Percentiles rank a stretch among this genome's conserved stretches.
Conservation (phyloP, 179 eudicot species). For the Amaranthus tricolor region DNA sequence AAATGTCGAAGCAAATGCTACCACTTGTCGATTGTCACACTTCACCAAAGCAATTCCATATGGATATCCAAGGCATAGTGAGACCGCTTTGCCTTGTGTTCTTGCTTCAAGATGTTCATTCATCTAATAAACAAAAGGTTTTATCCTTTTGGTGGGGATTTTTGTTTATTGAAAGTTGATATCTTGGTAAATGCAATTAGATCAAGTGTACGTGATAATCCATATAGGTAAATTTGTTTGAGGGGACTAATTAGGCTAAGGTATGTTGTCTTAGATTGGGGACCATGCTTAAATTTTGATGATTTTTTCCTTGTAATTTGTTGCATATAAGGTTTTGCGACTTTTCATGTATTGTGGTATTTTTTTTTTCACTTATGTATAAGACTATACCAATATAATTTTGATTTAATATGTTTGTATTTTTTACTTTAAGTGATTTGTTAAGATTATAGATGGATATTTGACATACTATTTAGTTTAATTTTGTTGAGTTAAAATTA, state of each 20-base stretch:
- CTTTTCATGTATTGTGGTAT: constrained; percentile 4
- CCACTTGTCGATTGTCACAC: too few relatives aligned
- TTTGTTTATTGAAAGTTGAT: too few relatives aligned
- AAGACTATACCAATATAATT: too few relatives aligned
- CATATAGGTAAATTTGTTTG: background rate
- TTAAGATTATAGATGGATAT: too few relatives aligned
- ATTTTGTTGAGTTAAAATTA: too few relatives aligned
- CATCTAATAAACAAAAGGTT: constrained; percentile 11
- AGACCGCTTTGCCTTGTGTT: constrained; percentile 28
- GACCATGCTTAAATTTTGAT: constrained; percentile 27
- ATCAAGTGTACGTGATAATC: constrained; percentile 19
- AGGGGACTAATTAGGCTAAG: constrained; percentile 19
- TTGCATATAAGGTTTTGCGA: constrained; percentile 5
- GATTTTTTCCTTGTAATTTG: constrained; percentile 15
- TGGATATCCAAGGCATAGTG: constrained; percentile 20
- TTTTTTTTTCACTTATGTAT: too few relatives aligned
- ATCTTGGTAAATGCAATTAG: background rate
- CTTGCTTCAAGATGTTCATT: constrained; percentile 23
- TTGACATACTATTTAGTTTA: too few relatives aligned
- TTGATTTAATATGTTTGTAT: too few relatives aligned
- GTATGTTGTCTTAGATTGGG: constrained; percentile 30
- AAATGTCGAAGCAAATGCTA: too few relatives aligned
- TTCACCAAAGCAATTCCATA: constrained; percentile 26
- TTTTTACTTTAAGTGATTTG: too few relatives aligned
- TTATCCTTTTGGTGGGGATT: background rate